Conservation (phyloP, 495 filamentous ascomycete species). For the Neurospora hispaniola region DNA sequence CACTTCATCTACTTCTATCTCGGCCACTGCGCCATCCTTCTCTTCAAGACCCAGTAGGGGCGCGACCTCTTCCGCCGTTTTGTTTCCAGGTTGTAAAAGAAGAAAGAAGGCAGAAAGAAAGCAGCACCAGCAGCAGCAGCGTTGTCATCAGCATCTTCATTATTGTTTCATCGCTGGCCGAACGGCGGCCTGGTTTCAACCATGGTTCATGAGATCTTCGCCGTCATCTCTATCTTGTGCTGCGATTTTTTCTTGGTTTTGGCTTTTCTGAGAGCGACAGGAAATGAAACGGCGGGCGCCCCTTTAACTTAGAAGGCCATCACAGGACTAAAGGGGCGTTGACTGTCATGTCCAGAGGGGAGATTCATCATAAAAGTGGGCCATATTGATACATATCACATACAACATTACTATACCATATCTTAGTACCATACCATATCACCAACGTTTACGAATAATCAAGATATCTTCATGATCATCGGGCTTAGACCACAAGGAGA, state of each 20-base stretch:
- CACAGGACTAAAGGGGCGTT: not conserved
- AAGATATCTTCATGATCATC: not conserved
- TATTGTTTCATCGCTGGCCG: not conserved
- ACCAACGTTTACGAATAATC: not conserved
- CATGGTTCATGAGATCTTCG: not conserved
- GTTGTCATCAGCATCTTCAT: not conserved
- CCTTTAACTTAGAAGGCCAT: not conserved
- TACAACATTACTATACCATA: not conserved
- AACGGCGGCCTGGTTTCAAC: not conserved
- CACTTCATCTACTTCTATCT: conserved; percentile 99
- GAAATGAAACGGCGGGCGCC: not conserved
- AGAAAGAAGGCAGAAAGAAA: not conserved
- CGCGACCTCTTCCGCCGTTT: conserved; percentile 17
- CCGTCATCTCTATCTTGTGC: not conserved
- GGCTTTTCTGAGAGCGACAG: not conserved
- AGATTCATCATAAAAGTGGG: not conserved
- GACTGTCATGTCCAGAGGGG: not conserved
- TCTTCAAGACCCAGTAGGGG: conserved; percentile 94
- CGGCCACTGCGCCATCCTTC: conserved; percentile 92
- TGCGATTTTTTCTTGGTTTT: not conserved
- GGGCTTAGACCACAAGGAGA: too few relatives aligned
- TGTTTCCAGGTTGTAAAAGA: conserved; percentile 14
- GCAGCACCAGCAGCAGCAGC: not conserved
- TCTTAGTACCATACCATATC: not conserved
- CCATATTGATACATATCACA: not conserved